phyloP scores from a whole-genome alignment of 2,329 filamentous ascomycete species.

The Colletotrichum lindemuthianum region DNA sequence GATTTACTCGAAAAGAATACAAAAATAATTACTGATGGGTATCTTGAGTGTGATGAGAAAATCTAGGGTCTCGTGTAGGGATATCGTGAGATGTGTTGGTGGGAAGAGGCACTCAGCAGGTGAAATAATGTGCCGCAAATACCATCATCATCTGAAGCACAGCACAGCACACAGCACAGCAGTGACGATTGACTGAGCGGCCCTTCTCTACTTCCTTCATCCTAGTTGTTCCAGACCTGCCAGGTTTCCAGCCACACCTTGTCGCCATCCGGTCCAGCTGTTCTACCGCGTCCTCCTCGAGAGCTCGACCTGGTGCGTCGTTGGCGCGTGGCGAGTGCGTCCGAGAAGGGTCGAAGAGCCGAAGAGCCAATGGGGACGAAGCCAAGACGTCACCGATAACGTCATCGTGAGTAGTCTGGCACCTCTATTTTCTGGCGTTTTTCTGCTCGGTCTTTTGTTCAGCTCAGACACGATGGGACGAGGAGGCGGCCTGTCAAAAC shows the following conservation, averaged over 20 bases:
- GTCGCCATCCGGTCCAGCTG: not conserved
- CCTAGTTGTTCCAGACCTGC: not conserved
- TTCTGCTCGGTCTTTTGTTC: not conserved
- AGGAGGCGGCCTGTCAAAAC: not conserved
- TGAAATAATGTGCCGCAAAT: constrained; percentile 7
- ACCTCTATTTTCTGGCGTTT: constrained; percentile 2
- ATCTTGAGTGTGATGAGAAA: not conserved
- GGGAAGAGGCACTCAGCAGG: not conserved
- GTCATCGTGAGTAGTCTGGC: constrained; percentile 25
- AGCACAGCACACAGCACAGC: not conserved
- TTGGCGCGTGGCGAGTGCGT: constrained; percentile 34
- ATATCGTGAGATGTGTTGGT: not conserved
- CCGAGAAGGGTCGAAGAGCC: constrained; percentile 2
- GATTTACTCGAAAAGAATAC: not conserved
- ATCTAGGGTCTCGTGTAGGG: not conserved
- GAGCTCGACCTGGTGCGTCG: not conserved
- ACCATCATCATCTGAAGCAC: not conserved
- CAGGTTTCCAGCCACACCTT: constrained; percentile 37
- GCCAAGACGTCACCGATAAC: constrained; percentile 36
- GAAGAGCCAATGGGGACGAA: constrained; percentile 23
- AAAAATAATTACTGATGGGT: not conserved
- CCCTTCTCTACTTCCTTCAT: constrained; percentile 11
- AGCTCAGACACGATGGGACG: too few relatives aligned
- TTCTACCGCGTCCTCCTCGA: not conserved
- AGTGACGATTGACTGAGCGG: constrained; percentile 33